phyloP scores from a whole-genome alignment of 352 stramenopile genomes.

The Phytophthora lateralis region DNA sequence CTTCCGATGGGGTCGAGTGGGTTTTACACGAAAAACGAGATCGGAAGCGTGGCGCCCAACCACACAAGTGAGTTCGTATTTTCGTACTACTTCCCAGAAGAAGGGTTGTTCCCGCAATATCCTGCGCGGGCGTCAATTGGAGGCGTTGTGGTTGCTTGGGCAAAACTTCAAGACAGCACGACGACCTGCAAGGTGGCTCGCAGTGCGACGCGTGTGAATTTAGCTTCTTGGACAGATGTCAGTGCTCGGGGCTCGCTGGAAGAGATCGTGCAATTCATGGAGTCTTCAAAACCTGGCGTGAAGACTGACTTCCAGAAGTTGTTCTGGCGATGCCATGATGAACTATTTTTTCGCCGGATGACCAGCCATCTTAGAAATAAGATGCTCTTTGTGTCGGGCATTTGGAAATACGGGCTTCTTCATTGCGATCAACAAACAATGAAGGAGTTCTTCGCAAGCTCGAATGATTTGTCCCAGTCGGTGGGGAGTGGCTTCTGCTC shows the following conservation, averaged over 20 bases:
- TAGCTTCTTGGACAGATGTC: conserved; percentile 66
- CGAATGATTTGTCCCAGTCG: conserved; percentile 15
- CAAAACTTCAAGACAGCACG: conserved; percentile 22
- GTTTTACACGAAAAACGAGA: conserved; percentile 60
- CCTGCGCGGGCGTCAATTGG: conserved; percentile 50
- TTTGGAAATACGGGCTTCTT: conserved; percentile 63
- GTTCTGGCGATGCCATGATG: conserved; percentile 51
- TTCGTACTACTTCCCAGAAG: conserved; percentile 65
- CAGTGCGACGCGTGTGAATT: conserved; percentile 45
- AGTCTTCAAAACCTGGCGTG: conserved; percentile 33
- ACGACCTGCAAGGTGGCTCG: conserved; percentile 35
- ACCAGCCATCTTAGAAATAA: conserved; percentile 41
- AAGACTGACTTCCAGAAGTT: conserved; percentile 38
- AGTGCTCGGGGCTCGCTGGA: conserved; percentile 45
- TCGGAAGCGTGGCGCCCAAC: conserved; percentile 43
- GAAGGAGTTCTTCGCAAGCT: conserved; percentile 35
- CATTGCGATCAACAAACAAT: conserved; percentile 51
- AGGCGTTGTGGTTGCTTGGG: conserved; percentile 44
- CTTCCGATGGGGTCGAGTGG: conserved; percentile 44
- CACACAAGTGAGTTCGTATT: conserved; percentile 44
- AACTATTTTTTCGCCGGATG: conserved; percentile 43
- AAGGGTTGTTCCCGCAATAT: conserved; percentile 56
- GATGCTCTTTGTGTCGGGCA: conserved; percentile 38
- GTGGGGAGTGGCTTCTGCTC: conserved; percentile 43
- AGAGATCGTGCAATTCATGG: conserved; percentile 44